Evolutionary conservation across 306 rosid species (phyloP).

Genomic region (Senna siamea): DNA sequence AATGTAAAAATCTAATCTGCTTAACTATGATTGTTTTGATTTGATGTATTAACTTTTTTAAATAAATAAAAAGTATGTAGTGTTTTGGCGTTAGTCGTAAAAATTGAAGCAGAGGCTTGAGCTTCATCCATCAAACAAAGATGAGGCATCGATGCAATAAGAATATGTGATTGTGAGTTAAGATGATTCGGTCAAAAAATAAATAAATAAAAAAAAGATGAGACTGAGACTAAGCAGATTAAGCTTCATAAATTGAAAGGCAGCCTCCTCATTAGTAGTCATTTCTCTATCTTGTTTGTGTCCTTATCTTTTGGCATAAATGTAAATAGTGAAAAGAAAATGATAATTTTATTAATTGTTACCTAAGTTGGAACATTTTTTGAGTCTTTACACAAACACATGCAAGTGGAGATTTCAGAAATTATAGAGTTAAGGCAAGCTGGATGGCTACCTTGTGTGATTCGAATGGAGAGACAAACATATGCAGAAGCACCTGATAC

Average conservation of each 20-base stretch:
- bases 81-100: not conserved
- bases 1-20: no score
- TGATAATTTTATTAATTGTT: constrained; percentile 26
- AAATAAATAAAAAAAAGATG: not conserved
- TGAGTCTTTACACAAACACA: not conserved
- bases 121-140: constrained; percentile 25
- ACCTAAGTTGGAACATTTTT: constrained; percentile 42
- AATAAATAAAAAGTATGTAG: no score
- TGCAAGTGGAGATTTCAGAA: constrained; percentile 55
- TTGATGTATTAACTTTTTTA: no score
- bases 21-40: no score
- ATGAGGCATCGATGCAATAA: constrained; percentile 37
- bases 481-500: constrained; percentile 81
- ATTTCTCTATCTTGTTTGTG: constrained; percentile 6
- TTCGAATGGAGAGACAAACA: constrained; percentile 57
- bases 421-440: constrained; percentile 12
- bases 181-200: constrained; percentile 52
- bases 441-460: constrained; percentile 52
- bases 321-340: not conserved
- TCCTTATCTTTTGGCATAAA: constrained; percentile 34
- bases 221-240: constrained; percentile 16
- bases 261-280: constrained; percentile 22
- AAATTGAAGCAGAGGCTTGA: not conserved
- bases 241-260: constrained; percentile 5
- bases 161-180: constrained; percentile 5